Percentiles rank a stretch among this genome's conserved stretches.
Conservation (phyloP, 805 yeast genomes). For the Ogataea trehalophila region DNA sequence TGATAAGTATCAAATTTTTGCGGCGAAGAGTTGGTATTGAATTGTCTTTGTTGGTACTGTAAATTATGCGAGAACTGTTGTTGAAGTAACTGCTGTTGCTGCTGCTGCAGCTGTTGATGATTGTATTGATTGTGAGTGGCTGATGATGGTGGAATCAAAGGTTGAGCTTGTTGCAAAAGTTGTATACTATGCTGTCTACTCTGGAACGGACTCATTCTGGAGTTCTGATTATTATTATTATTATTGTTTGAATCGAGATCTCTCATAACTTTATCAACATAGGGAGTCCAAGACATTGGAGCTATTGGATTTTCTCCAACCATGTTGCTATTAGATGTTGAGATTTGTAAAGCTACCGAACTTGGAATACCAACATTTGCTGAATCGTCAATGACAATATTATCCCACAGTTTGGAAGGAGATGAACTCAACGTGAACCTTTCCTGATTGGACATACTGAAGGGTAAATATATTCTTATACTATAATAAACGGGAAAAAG, state of each 20-base stretch:
- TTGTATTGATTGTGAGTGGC: conserved; percentile 1
- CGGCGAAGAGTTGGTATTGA: background rate
- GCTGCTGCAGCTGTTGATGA: conserved; percentile 2
- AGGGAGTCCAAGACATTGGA: conserved; percentile 20
- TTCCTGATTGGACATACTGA: conserved; percentile 9
- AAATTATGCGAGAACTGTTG: background rate
- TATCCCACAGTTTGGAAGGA: conserved; percentile 27
- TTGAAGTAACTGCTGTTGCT: conserved; percentile 1
- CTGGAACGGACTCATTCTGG: conserved; percentile 9
- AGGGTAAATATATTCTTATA: too few relatives aligned
- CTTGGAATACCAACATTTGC: background rate
- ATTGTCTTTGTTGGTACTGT: background rate
- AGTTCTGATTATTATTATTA: background rate
- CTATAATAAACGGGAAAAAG: too few relatives aligned
- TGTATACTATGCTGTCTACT: conserved; percentile 7
- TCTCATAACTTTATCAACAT: conserved; percentile 22
- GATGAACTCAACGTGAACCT: conserved; percentile 23
- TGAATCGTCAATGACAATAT: conserved; percentile 15
- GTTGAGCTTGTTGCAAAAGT: conserved; percentile 3
- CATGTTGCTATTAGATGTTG: too few relatives aligned
- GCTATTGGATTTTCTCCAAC: too few relatives aligned
- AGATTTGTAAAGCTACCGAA: too few relatives aligned
- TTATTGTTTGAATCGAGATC: background rate
- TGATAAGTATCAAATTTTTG: background rate
- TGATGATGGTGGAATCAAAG: background rate